phyloP scores from a whole-genome alignment of 306 rosid species.

The Malus sylvestris region DNA sequence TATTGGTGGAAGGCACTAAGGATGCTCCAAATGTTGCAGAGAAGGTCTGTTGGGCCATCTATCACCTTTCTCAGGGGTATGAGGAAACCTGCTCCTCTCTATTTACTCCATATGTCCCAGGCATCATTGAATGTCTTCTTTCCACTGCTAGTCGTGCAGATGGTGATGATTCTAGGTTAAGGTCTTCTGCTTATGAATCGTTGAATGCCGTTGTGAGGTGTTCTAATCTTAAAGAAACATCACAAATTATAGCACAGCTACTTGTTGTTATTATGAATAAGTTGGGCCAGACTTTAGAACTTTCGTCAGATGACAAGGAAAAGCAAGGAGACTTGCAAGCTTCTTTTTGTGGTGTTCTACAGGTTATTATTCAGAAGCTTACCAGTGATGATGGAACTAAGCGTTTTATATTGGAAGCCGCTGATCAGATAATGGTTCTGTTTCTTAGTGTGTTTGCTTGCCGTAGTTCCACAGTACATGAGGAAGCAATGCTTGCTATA shows the following conservation, averaged over 20 bases:
- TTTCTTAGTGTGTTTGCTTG: conserved; percentile 36
- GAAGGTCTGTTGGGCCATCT: conserved; percentile 33
- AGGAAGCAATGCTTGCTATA: conserved; percentile 40
- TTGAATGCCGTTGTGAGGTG: conserved; percentile 34
- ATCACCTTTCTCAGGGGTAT: conserved; percentile 30
- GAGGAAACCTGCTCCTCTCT: conserved; percentile 25
- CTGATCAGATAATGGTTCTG: conserved; percentile 27
- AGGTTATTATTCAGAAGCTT: conserved; percentile 34
- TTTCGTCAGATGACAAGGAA: conserved; percentile 30
- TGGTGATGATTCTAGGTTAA: conserved; percentile 30
- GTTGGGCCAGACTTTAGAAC: conserved; percentile 27
- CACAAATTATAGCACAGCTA: conserved; percentile 21
- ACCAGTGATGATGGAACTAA: conserved; percentile 19
- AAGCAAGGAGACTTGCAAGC: conserved; percentile 36
- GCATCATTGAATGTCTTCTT: conserved; percentile 19
- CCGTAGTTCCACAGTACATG: conserved; percentile 37
- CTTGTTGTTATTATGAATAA: conserved; percentile 26
- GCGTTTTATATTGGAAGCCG: conserved; percentile 15
- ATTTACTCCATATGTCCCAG: conserved; percentile 22
- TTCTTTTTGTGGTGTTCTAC: conserved; percentile 36
- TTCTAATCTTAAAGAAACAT: conserved; percentile 21
- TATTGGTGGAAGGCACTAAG: conserved; percentile 26
- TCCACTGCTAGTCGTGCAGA: conserved; percentile 29
- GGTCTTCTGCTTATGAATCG: conserved; percentile 34
- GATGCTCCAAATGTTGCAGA: conserved; percentile 30